phyloP scores from a whole-genome alignment of 805 yeast genomes.

The Danielia oregonensis region DNA sequence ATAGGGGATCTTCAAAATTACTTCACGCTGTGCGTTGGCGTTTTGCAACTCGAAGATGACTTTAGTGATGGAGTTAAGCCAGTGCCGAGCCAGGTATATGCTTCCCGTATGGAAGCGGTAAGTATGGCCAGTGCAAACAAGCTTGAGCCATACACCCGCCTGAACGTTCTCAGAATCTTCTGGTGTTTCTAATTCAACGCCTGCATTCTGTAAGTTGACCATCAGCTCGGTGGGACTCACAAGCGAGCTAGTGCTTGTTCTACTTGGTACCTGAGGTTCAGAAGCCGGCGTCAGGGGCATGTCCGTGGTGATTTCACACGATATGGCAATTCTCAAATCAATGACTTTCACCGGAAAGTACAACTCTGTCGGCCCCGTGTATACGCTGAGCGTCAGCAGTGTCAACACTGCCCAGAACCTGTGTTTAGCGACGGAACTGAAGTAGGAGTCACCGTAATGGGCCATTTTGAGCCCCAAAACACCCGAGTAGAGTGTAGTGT shows the following conservation, averaged over 20 bases:
- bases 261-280: not conserved
- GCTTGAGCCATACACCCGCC: slow-evolving; percentile 49
- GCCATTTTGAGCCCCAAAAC: slow-evolving; percentile 36
- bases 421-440: slow-evolving; percentile 32
- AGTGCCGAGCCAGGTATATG: slow-evolving; percentile 65
- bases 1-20: slow-evolving; percentile 73
- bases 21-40: slow-evolving; percentile 66
- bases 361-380: slow-evolving; percentile 68
- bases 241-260: not conserved
- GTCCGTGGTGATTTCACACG: slow-evolving; percentile 48
- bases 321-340: slow-evolving; percentile 60
- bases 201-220: slow-evolving; percentile 1
- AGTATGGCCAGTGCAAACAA: slow-evolving; percentile 54
- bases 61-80: slow-evolving; percentile 75
- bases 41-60: slow-evolving; percentile 63
- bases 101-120: slow-evolving; percentile 74
- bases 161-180: slow-evolving; percentile 26
- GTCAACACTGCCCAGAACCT: slow-evolving; percentile 81
- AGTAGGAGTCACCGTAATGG: slow-evolving; percentile 35
- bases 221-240: not conserved
- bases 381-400: slow-evolving; percentile 64
- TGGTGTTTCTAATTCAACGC: slow-evolving; percentile 9
- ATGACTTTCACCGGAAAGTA: slow-evolving; percentile 79
- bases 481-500: slow-evolving; percentile 28
- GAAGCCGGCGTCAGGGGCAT: not conserved